These are phyloP conservation scores for Tolypocladium capitatum DNA, from an alignment of 2,329 filamentous ascomycete genomes.

Conservation along the genomic window DNA sequence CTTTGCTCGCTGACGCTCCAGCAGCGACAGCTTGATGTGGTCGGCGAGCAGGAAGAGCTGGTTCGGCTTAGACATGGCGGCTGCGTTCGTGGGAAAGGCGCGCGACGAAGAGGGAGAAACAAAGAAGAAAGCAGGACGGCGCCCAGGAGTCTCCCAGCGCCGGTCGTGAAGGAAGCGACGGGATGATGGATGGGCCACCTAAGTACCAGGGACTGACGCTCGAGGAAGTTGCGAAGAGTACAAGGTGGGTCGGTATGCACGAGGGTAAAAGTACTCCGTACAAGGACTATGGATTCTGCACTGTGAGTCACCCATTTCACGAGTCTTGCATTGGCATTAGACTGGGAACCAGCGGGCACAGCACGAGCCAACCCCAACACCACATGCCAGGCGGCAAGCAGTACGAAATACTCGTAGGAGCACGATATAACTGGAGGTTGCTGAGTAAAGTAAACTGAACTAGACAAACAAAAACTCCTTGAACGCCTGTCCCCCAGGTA, in stretches of 20 bases:
- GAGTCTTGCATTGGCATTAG: neutral
- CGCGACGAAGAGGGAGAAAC: neutral
- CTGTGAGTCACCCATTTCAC: neutral
- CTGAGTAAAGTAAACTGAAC: neutral
- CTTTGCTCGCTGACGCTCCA: constrained; percentile 80
- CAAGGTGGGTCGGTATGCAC: too few relatives aligned
- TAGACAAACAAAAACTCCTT: neutral
- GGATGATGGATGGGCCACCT: neutral
- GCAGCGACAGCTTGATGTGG: constrained; percentile 89
- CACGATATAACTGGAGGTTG: neutral
- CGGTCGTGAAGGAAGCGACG: neutral
- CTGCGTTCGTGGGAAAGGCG: neutral
- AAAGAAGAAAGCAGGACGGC: neutral
- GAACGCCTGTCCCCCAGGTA: neutral
- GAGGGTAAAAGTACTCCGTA: too few relatives aligned
- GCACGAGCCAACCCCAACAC: too few relatives aligned
- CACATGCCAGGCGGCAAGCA: neutral
- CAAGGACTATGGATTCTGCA: neutral
- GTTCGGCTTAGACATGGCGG: constrained; percentile 36
- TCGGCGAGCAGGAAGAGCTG: constrained; percentile 90
- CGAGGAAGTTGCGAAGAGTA: too few relatives aligned
- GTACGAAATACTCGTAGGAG: neutral
- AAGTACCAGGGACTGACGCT: too few relatives aligned
- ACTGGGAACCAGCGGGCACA: too few relatives aligned
- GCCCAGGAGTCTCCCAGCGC: neutral